phyloP scores from a whole-genome alignment of 2,329 filamentous ascomycete genomes.

The Bipolaris cookei region DNA sequence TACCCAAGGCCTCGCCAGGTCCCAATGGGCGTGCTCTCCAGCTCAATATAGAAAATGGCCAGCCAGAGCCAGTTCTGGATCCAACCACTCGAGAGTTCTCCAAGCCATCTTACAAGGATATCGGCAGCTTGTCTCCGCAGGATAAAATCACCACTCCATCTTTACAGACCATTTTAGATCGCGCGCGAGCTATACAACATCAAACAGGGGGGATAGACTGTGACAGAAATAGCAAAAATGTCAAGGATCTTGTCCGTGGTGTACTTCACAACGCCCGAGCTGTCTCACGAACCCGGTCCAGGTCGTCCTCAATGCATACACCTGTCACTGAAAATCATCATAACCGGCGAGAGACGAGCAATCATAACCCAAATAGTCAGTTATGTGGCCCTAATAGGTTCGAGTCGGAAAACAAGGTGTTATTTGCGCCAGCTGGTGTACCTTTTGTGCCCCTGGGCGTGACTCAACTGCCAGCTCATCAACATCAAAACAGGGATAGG shows the following conservation, averaged over 20 bases:
- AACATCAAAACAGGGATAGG: slow-evolving; percentile 23
- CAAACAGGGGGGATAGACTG: slow-evolving; percentile 10
- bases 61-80: slow-evolving; percentile 10
- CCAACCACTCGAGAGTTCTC: neutral
- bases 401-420: neutral
- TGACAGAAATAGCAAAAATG: slow-evolving; percentile 15
- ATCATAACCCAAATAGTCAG: slow-evolving; percentile 8
- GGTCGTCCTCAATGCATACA: slow-evolving; percentile 24
- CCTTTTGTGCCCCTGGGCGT: slow-evolving; percentile 6
- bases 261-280: slow-evolving; percentile 32
- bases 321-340: slow-evolving; percentile 13
- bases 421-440: slow-evolving; percentile 1
- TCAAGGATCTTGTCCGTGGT: slow-evolving; percentile 32
- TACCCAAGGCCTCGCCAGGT: slow-evolving; percentile 24
- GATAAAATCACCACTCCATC: slow-evolving; percentile 19
- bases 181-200: slow-evolving; percentile 9
- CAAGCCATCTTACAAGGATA: slow-evolving; percentile 11
- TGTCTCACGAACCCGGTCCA: slow-evolving; percentile 28
- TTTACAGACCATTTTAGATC: slow-evolving; percentile 6
- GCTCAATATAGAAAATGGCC: slow-evolving; percentile 26
- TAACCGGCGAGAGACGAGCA: slow-evolving; percentile 8
- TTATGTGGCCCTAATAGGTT: neutral
- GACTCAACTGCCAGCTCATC: neutral
- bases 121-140: slow-evolving; percentile 7
- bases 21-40: slow-evolving; percentile 25